Base-by-base conservation (phyloP, 352 stramenopile genomes). In the Thraustotheca clavata region DNA sequence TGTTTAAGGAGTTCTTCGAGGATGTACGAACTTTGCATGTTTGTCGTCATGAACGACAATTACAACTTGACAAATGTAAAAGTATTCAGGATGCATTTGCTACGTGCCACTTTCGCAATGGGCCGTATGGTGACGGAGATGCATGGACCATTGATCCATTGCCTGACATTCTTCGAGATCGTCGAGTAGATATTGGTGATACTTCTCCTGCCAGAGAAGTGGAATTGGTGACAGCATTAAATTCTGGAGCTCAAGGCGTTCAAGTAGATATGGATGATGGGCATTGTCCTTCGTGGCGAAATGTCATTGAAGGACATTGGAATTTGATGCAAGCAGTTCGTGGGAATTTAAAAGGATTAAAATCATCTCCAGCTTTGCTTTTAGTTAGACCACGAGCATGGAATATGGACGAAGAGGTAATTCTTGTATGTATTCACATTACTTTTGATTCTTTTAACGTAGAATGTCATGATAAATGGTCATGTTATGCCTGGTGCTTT, bases 401-500 rank as follows among this genome's bases (percentile, higher is more conserved):
- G 52, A 61, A 61, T 29, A 61, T 61, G 52, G 34, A 61, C 32
- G 52, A 61, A 61, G 52, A 61, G 52, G 52, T 61, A 47, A 36
- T 12, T 18, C 52, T 47, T 1, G 9, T 32, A n/a, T 11, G 31
- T 27, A 18, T 12, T 49, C 52, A 16, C 43, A 9, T 7, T 9
- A 31, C 43, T 11, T 2, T 3, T 11, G 39, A n/a, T 20, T 7
- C n/a, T 43, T n/a, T 16, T 43, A 43, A 16, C 12, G 11, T 61
- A 61, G 52, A n/a, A 61, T 22, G 52, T 61, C 27, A 12, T 61
- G 7, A 38, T 61, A 4, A n/a, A 61, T 16, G 52, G 52, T 8
- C 29, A 46, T 24, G 52, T 49, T 4, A 26, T 46, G 31, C 52
- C 52, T 29, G 52, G 52, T 11, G 52, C 52, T 2, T 18, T 61